Conservation (phyloP, 208 protist species). For the Leishmania major region DNA sequence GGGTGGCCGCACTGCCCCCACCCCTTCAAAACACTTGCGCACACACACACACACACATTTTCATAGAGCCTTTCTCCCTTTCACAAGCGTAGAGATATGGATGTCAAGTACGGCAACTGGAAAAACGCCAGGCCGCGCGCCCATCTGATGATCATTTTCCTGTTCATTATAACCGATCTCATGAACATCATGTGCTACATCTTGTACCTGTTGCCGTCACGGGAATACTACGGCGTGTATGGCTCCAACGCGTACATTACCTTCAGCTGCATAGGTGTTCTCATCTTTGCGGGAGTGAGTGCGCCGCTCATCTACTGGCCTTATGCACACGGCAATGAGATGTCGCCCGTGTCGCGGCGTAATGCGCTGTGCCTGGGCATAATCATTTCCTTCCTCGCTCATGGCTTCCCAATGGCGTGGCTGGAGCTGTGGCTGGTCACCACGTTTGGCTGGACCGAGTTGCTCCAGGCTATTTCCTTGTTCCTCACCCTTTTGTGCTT, state of each 20-base stretch:
- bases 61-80: background rate
- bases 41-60: constrained; percentile 12
- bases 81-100: constrained; percentile 11
- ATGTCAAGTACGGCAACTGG: constrained; percentile 19
- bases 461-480: constrained; percentile 74
- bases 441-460: constrained; percentile 50
- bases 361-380: constrained; percentile 55
- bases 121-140: constrained; percentile 41
- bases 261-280: constrained; percentile 55
- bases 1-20: background rate
- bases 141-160: constrained; percentile 58
- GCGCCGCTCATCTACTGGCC: constrained; percentile 79
- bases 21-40: background rate
- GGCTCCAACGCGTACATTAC: constrained; percentile 59
- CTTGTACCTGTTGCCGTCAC: constrained; percentile 36
- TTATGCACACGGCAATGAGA: constrained; percentile 65
- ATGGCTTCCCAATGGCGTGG: constrained; percentile 77
- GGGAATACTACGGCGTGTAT: constrained; percentile 12
- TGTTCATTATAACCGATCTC: constrained; percentile 55
- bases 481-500: constrained; percentile 67
- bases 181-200: constrained; percentile 72
- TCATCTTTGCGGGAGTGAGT: constrained; percentile 46
- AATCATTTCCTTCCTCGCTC: constrained; percentile 60
- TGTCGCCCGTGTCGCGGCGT: constrained; percentile 63
- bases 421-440: constrained; percentile 78